Conservation (phyloP, 2,329 filamentous ascomycete species). For the Neopestalotiopsis sp. region DNA sequence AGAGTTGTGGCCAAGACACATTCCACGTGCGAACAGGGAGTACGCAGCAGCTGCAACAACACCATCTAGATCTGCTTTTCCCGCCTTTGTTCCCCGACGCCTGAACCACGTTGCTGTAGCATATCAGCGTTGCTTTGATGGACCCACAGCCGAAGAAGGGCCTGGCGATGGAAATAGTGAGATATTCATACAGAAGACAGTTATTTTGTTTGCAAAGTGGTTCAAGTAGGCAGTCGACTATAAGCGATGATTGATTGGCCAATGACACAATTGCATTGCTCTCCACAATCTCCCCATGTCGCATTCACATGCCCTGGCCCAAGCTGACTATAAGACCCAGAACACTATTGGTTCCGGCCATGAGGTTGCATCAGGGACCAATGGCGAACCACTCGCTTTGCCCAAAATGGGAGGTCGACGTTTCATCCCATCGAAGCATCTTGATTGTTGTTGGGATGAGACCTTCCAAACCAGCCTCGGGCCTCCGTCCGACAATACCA, state of each 20-base stretch:
- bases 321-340: not conserved
- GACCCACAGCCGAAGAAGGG: not conserved
- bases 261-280: not conserved
- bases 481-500: constrained; percentile 9
- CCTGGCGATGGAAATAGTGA: not conserved
- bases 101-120: not conserved
- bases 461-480: constrained; percentile 11
- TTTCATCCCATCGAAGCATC: not conserved
- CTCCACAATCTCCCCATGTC: constrained; percentile 6
- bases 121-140: not conserved
- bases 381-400: not conserved
- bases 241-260: not conserved
- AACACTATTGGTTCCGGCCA: constrained; percentile 8
- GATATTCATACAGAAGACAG: not conserved
- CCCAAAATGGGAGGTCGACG: constrained; percentile 6
- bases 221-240: constrained; percentile 9
- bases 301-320: constrained; percentile 4
- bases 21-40: constrained; percentile 12
- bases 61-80: not conserved
- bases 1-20: not conserved
- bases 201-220: not conserved
- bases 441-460: constrained; percentile 11
- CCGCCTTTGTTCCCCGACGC: not conserved
- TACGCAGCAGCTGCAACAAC: not conserved
- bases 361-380: constrained; percentile 13